Evolutionary conservation across 352 stramenopile species (phyloP).

Genomic region (Globisporangium mamillatum): DNA sequence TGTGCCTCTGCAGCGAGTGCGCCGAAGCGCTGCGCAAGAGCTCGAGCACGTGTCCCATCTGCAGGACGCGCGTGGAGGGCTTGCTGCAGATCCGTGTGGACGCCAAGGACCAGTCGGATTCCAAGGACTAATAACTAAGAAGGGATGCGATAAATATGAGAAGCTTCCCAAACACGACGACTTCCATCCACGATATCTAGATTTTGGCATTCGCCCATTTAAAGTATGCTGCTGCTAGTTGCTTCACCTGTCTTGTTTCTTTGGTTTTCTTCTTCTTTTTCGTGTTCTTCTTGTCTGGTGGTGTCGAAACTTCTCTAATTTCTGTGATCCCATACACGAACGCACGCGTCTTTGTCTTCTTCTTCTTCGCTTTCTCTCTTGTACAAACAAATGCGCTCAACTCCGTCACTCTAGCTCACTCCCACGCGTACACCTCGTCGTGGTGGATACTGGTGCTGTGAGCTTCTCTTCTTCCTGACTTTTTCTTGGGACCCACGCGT

Average conservation of each 20-base stretch:
- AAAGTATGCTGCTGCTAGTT: conserved; percentile 5
- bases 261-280: conserved; percentile 1
- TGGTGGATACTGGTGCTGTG: background rate
- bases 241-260: conserved; percentile 4
- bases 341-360: background rate
- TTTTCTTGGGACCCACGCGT: background rate
- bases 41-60: conserved; percentile 81
- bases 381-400: conserved; percentile 12
- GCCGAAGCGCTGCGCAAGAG: conserved; percentile 68
- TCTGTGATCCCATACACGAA: background rate
- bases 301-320: conserved; percentile 12
- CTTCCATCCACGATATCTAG: conserved; percentile 13
- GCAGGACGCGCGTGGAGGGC: conserved; percentile 66
- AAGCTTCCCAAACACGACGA: background rate
- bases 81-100: conserved; percentile 80
- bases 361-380: conserved; percentile 6
- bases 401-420: background rate
- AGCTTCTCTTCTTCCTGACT: background rate
- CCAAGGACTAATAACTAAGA: conserved; percentile 14
- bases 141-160: background rate
- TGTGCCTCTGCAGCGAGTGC: conserved; percentile 84
- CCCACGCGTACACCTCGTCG: background rate
- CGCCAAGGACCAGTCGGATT: conserved; percentile 31
- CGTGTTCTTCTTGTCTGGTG: background rate
- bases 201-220: conserved; percentile 4